phyloP scores from a whole-genome alignment of 495 filamentous ascomycete species.

The Lindgomyces ingoldianus region DNA sequence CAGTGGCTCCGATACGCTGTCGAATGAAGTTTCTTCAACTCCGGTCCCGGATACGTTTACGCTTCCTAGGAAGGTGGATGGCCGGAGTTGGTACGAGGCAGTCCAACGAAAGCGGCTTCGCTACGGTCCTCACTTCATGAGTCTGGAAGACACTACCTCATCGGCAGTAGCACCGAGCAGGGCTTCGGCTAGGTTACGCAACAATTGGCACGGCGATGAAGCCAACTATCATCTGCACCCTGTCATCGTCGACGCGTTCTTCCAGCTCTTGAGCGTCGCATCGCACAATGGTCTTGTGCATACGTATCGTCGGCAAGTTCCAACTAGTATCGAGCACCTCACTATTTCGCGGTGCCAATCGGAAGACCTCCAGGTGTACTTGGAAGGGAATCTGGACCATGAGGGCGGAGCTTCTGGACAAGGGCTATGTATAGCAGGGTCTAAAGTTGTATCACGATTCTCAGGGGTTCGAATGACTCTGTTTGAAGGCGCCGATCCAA shows the following conservation, averaged over 20 bases:
- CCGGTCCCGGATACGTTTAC: background rate
- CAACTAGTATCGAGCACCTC: background rate
- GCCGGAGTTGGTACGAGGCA: background rate
- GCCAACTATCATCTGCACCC: background rate
- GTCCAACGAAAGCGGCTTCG: background rate
- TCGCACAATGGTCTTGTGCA: background rate
- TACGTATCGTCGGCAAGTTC: background rate
- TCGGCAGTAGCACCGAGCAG: background rate
- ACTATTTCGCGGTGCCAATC: no score
- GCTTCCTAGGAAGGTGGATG: background rate
- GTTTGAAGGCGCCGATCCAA: no score
- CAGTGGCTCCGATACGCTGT: background rate
- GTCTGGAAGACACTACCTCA: background rate
- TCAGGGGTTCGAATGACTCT: no score
- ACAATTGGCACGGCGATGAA: background rate
- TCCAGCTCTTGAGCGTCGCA: background rate
- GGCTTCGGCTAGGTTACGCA: background rate
- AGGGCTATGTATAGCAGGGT: no score
- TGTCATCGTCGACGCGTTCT: background rate
- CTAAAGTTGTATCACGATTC: no score
- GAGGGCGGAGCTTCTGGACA: no score
- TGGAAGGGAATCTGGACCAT: no score
- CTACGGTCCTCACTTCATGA: background rate
- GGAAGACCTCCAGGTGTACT: no score
- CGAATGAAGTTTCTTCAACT: no score